Percentiles rank a stretch among this genome's conserved stretches.
Conservation (phyloP, 371 early-diverging fungal genomes). For the Mortierella sp. region DNA sequence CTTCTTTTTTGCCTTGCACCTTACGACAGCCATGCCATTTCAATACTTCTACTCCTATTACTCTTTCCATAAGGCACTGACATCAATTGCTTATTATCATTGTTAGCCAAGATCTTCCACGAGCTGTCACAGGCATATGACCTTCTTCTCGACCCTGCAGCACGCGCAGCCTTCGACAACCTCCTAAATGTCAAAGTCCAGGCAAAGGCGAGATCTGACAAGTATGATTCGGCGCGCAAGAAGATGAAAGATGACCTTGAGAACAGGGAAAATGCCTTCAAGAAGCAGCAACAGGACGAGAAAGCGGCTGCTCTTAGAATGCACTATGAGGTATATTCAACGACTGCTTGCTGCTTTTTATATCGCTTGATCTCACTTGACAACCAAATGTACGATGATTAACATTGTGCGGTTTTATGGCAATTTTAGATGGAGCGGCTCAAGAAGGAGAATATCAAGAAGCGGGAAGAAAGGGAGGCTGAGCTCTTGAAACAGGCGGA, state of each 20-base stretch:
- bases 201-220: constrained; percentile 39
- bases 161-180: constrained; percentile 53
- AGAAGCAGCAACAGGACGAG: constrained; percentile 46
- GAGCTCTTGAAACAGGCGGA: constrained; percentile 43
- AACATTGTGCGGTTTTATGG: not conserved
- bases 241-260: constrained; percentile 52
- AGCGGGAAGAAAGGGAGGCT: constrained; percentile 35
- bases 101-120: constrained; percentile 49
- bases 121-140: constrained; percentile 55
- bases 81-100: not conserved
- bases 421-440: constrained; percentile 36
- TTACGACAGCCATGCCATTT: not conserved
- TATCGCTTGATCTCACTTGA: not conserved
- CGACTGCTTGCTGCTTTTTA: not conserved
- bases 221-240: constrained; percentile 41
- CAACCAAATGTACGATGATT: not conserved
- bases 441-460: constrained; percentile 39
- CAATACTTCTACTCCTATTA: not conserved
- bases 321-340: constrained; percentile 34
- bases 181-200: constrained; percentile 45
- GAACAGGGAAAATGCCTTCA: constrained; percentile 46
- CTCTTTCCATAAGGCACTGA: not conserved
- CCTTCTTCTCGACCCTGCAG: constrained; percentile 45
- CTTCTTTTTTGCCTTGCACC: not conserved
- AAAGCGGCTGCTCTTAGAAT: constrained; percentile 37